Evolutionary conservation across 371 early-diverging fungal genomes (phyloP).

Genomic region (Vairimorpha necatrix): DNA sequence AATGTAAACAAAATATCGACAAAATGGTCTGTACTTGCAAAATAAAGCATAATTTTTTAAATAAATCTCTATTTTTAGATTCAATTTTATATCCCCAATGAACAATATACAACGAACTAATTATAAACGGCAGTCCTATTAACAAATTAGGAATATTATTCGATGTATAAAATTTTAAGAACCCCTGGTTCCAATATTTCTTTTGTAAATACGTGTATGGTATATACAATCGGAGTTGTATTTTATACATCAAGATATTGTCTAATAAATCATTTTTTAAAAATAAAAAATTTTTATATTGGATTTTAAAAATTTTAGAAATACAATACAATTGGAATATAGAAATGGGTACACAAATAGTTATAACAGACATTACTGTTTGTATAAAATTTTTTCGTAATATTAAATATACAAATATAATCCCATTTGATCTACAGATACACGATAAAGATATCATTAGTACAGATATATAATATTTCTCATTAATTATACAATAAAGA

Average conservation of each 20-base stretch:
- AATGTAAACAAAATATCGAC: constrained; percentile 60
- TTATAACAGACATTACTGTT: not conserved
- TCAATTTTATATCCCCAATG: not conserved
- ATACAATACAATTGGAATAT: constrained; percentile 52
- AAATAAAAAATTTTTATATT: not conserved
- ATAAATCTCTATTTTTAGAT: not conserved
- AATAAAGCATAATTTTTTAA: not conserved
- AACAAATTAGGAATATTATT: constrained; percentile 63
- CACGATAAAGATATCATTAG: constrained; percentile 44
- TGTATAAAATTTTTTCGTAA: not conserved
- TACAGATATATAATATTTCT: not conserved
- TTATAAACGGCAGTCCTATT: constrained; percentile 58
- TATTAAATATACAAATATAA: constrained; percentile 54
- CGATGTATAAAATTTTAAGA: constrained; percentile 56
- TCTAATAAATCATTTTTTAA: not conserved
- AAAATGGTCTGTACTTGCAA: constrained; percentile 43
- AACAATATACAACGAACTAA: constrained; percentile 34
- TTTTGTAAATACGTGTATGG: constrained; percentile 62
- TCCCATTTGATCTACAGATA: constrained; percentile 61
- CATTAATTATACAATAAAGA: constrained; percentile 19
- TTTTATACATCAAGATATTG: not conserved
- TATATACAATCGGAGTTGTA: constrained; percentile 27
- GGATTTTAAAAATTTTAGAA: not conserved
- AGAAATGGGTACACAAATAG: constrained; percentile 33
- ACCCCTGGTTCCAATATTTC: constrained; percentile 64